Base-by-base conservation (phyloP, 2,329 filamentous ascomycete species). In the Talaromyces sp. region DNA sequence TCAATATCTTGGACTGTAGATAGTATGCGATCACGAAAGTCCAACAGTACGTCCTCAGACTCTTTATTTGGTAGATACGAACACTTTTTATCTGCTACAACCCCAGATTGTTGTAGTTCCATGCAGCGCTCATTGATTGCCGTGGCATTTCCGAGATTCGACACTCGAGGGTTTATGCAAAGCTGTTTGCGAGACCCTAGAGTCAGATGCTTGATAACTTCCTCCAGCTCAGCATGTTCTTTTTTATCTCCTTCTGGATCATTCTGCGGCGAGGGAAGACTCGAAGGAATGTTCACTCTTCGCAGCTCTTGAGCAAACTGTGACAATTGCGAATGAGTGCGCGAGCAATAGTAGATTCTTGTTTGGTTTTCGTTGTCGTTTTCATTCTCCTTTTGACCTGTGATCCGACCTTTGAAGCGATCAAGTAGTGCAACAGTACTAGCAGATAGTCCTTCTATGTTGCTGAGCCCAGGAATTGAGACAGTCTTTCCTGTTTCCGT, bases 51-150 rank as follows among this genome's bases (percentile, higher is more conserved):
- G 4, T 84, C 80, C 61, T 92, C 82, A 22, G 90, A 89, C 1
- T 95, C 90, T 64, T 92, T 89, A n/a, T 84, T 89, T 0, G 92
- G 92, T 15, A 96, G 81, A 73, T 88, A 96, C 0, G 86, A 79
- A 73, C 95, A 99, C 73, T 85, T 89, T 69, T 88, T 88, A 13
- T 89, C 85, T 63, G 85, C 82, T 1, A 87, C 80, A 5, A 80
- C 83, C 1, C 80, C 81, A 0, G 90, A 81, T 74, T 96, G 90
- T 74, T 99, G 95, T 27, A 99, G 81, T 72, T 99, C 95, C 7
- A 94, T 82, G 72, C 95, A 99, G 13, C 89, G 86, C 74, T 99
- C 95, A 73, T 98, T 99, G 79, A 99, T 97, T 6, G 92, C 92
- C 0, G 90, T 89, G 1, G 90, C 82, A 49, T 80, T 85, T 8